Evolutionary conservation across 306 rosid genomes (phyloP).

Genomic region (Glycyrrhiza uralensis): DNA sequence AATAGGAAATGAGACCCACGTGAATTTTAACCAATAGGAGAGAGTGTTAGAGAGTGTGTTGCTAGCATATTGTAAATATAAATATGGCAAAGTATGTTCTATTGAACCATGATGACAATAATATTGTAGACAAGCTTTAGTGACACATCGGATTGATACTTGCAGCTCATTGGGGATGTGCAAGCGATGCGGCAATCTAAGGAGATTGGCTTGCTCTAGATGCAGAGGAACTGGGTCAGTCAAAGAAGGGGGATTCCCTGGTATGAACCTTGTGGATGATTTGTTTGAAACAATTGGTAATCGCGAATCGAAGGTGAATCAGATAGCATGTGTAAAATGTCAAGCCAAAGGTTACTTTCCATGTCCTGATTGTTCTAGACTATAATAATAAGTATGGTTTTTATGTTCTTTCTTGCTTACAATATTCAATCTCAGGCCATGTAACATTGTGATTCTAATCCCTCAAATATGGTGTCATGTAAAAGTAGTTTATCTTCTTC

Average conservation of each 20-base stretch:
- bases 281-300: constrained; percentile 44
- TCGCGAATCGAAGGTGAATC: constrained; percentile 35
- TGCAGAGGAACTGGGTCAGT: constrained; percentile 69
- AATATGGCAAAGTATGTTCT: neutral
- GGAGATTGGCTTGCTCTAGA: constrained; percentile 66
- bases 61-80: neutral
- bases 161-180: constrained; percentile 81
- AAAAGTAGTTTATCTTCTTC: neutral
- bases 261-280: constrained; percentile 41
- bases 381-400: constrained; percentile 21
- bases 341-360: constrained; percentile 67
- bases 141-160: neutral
- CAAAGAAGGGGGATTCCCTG: constrained; percentile 55
- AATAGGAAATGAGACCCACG: no score
- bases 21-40: no score
- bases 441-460: neutral
- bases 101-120: neutral
- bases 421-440: neutral
- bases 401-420: neutral
- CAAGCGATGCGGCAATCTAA: constrained; percentile 77
- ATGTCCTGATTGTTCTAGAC: constrained; percentile 71
- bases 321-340: constrained; percentile 54
- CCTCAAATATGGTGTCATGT: neutral
- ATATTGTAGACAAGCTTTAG: neutral
- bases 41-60: no score